Base-by-base conservation (phyloP, 495 filamentous ascomycete species). In the Podospora bellae-mahoneyi region DNA sequence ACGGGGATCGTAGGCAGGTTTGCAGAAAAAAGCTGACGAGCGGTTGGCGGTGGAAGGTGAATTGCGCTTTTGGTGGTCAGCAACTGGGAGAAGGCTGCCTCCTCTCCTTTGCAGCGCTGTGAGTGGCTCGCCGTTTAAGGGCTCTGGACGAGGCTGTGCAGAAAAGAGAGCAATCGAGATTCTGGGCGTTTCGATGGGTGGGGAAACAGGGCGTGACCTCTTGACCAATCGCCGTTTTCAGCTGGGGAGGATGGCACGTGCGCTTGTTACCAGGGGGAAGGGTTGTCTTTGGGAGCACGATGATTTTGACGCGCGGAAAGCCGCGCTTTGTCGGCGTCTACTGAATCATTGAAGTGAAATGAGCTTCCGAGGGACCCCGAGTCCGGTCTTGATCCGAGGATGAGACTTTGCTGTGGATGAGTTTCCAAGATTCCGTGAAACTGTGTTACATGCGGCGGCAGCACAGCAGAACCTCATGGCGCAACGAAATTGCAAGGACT, bases 161-260 rank as follows among this genome's bases (percentile, higher is more conserved):
- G 23, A 19, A 32, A 7, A 30, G 19, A 16, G 13, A 16, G n/a
- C 18, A 18, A n/a, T 15, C 4, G 27, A 54, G 65, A 18, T 69
- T 72, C 66, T 69, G 61, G 69, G 73, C 69, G 66, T 66, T 74
- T 74, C 73, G 5, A 3, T 32, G 3, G 34, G 60, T 44, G 61
- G 60, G 68, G 62, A 57, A 19, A n/a, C 64, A 70, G 66, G 67
- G 68, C 72, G 64, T n/a, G 68, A 39, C 34, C 9, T 64, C 13
- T 20, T 60, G 55, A 27, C 72, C 68, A 74, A 74, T 73, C 64
- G 67, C 64, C 56, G 48, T 60, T 68, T 70, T 72, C 66, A 69
- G 61, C 69, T 72, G 18, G 13, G 48, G n/a, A 59, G 23, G 23
- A 23, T 64, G 30, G 62, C 48, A 63, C 61, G 23, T 28, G 59